phyloP scores from a whole-genome alignment of 2,329 filamentous ascomycete species.

The Aschersonia sp. region DNA sequence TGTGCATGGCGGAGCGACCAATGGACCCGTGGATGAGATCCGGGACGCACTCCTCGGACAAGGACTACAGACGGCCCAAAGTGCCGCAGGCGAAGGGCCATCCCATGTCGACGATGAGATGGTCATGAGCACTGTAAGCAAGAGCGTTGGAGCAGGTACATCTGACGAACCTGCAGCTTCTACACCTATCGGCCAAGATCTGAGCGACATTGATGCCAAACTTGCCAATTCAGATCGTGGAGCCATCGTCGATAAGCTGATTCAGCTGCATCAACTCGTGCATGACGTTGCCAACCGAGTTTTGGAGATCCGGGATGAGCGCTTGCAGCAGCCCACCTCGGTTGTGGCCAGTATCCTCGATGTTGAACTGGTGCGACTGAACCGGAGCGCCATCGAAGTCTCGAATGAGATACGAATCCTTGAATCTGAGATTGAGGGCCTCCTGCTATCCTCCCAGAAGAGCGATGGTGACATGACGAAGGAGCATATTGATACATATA shows the following conservation, averaged over 20 bases:
- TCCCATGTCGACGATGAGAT: too few species aligned
- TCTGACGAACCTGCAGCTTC: too few species aligned
- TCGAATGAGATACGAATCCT: conserved; percentile 5
- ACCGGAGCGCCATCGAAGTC: conserved; percentile 3
- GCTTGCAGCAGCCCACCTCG: background rate
- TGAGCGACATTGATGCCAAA: background rate
- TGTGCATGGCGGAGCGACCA: too few species aligned
- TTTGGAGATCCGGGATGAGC: conserved; percentile 2
- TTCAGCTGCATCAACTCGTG: conserved; percentile 2
- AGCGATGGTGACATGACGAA: conserved; percentile 7
- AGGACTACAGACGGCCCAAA: too few species aligned
- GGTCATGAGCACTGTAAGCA: too few species aligned
- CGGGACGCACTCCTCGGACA: too few species aligned
- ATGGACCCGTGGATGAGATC: too few species aligned
- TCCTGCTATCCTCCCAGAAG: background rate
- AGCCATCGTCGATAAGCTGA: conserved; percentile 1
- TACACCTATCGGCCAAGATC: background rate
- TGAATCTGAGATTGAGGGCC: conserved; percentile 4
- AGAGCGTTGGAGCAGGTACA: too few species aligned
- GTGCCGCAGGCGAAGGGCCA: too few species aligned
- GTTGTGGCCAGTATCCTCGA: conserved; percentile 6
- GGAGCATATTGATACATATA: conserved; percentile 32
- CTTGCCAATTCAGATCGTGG: conserved; percentile 1
- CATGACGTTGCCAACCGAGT: conserved; percentile 1
- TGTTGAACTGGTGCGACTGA: conserved; percentile 15